A percentile compares a stretch with the other conserved stretches of the same genome.
Evolutionary conservation across 2,329 filamentous ascomycete species (phyloP).

Genomic region (Microascus cirrosus): DNA sequence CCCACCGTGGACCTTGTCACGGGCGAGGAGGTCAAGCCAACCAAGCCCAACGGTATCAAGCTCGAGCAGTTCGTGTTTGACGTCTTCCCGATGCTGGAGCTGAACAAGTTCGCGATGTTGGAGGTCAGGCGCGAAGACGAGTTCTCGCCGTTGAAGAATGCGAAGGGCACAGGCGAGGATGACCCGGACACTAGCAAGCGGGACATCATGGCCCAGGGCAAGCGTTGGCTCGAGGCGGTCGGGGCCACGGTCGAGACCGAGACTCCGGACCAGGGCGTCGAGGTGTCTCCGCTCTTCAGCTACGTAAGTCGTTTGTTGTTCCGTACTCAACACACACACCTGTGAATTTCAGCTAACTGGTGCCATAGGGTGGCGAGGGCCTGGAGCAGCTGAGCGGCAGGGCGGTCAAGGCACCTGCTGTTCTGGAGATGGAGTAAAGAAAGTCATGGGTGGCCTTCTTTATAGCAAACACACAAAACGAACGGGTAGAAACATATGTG

Average conservation of each 20-base stretch:
- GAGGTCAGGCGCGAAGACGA: slow-evolving; percentile 96
- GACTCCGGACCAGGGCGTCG: slow-evolving; percentile 55
- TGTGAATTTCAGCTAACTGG: slow-evolving; percentile 9
- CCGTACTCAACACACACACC: not conserved
- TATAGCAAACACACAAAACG: not conserved
- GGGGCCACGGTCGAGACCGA: slow-evolving; percentile 66
- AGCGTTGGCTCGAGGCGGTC: slow-evolving; percentile 71
- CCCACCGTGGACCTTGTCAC: slow-evolving; percentile 67
- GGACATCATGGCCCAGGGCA: slow-evolving; percentile 84
- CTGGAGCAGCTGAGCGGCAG: slow-evolving; percentile 43
- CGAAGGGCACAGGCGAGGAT: slow-evolving; percentile 73
- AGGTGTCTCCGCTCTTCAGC: slow-evolving; percentile 87
- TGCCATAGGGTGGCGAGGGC: slow-evolving; percentile 47
- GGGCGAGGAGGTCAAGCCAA: slow-evolving; percentile 76
- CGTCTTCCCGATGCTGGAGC: slow-evolving; percentile 75
- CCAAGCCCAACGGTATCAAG: slow-evolving; percentile 96
- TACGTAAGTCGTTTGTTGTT: slow-evolving; percentile 57
- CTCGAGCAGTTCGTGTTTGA: slow-evolving; percentile 99
- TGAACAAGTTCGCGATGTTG: slow-evolving; percentile 87
- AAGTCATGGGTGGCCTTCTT: not conserved
- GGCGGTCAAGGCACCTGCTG: slow-evolving; percentile 38
- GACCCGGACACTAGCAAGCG: slow-evolving; percentile 85
- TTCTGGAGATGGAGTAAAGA: slow-evolving; percentile 11
- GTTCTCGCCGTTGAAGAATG: slow-evolving; percentile 95
- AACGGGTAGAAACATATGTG: not conserved